These are phyloP conservation scores for Naganishia sp. DNA, from an alignment of 1,284 basidiomycete species.

Conservation along the genomic window DNA sequence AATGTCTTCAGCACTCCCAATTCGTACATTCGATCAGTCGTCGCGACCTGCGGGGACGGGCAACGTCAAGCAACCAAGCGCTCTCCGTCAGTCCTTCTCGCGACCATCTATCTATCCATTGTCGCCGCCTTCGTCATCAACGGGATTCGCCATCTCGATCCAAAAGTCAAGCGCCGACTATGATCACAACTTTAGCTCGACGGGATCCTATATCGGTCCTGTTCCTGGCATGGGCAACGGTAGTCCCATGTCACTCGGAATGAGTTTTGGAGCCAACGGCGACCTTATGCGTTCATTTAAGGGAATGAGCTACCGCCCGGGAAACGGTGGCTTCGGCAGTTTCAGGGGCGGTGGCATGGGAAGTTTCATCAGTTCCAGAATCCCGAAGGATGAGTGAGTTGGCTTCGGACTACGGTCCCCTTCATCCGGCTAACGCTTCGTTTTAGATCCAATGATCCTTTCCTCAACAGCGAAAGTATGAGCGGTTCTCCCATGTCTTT, in stretches of 20 bases:
- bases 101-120: constrained; percentile 31
- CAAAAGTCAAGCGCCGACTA: constrained; percentile 12
- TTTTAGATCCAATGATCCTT: constrained; percentile 20
- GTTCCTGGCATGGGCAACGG: constrained; percentile 12
- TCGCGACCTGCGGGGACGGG: background rate
- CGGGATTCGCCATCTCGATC: constrained; percentile 24
- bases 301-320: constrained; percentile 4
- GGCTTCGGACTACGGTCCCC: background rate
- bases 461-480: constrained; percentile 25
- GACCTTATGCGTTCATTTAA: constrained; percentile 30
- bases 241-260: constrained; percentile 34
- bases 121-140: constrained; percentile 17
- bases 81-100: constrained; percentile 15
- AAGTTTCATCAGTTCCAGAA: constrained; percentile 22
- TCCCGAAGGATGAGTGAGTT: constrained; percentile 21
- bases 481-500: constrained; percentile 28
- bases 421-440: constrained; percentile 3
- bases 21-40: constrained; percentile 18
- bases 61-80: constrained; percentile 17
- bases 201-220: constrained; percentile 19
- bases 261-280: constrained; percentile 32
- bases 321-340: constrained; percentile 22
- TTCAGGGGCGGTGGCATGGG: constrained; percentile 26
- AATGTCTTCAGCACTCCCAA: constrained; percentile 25
- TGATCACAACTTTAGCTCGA: constrained; percentile 21